Base-by-base conservation (phyloP, 2,329 filamentous ascomycete species). In the Ophiocordyceps camponoti-saundersi region DNA sequence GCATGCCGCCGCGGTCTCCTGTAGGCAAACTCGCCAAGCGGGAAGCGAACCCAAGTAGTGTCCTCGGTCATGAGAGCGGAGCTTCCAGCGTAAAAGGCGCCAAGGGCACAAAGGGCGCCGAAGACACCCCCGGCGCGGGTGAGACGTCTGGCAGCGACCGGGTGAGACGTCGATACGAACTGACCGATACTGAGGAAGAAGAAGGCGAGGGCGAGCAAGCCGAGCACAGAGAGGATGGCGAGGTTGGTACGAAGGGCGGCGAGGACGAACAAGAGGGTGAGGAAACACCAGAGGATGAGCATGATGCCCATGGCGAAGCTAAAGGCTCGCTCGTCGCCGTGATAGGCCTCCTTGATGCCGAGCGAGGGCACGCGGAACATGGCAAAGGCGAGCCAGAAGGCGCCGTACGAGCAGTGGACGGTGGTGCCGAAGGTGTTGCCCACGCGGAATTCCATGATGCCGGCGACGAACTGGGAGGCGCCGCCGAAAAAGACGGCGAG, bases 341-440 rank as follows among this genome's bases (percentile, higher is more conserved):
- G 55, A 48, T 77, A 71, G 1, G 63, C 63, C 0, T 53, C 56
- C 42, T 65, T 63, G 53, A 79, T 75, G 45, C 70, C 73, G 4
- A 76, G 69, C 2, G 69, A 55, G 3, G 65, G 66, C 6, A 66
- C 71, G 18, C 74, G 62, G 52, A 77, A 73, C 63, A 79, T 76
- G 53, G 69, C 73, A 53, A 73, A 76, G 22, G 71, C 68, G 50
- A 79, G 67, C 75, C 75, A 79, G 64, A 79, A 79, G 49, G 74
- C 73, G 48, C 75, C 74, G 56, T 78, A 80, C 3, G 72, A 76
- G 41, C 71, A 73, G 49, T 79, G 72, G 10, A 77, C 72, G 7
- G 75, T 79, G 29, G 73, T 73, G 65, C 74, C 76, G 46, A 79
- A 79, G 12, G 74, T 78, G 62, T 79, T 79, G n/a, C 75, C 75